Conservation (phyloP, 345 rosid species). For the Boechera stricta region DNA sequence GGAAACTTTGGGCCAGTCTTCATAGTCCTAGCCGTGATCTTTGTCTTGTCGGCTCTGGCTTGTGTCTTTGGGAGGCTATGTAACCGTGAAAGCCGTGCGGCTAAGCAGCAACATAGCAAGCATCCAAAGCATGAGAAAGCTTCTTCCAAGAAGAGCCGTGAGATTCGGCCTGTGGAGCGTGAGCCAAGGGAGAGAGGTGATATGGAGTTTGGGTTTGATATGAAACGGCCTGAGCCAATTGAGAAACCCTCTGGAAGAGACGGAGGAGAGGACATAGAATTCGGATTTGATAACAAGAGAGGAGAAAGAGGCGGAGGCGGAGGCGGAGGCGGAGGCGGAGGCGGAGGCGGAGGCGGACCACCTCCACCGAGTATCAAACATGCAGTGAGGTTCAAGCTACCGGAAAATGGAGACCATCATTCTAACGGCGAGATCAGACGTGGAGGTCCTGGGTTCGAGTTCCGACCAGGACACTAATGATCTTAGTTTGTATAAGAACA, state of each 20-base stretch:
- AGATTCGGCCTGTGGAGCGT: conserved; percentile 45
- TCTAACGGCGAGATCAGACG: conserved; percentile 32
- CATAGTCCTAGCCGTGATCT: conserved; percentile 52
- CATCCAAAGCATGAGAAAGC: conserved; percentile 36
- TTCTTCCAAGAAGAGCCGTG: conserved; percentile 41
- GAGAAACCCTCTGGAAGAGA: conserved; percentile 30
- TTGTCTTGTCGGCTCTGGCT: conserved; percentile 52
- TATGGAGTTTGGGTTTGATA: conserved; percentile 44
- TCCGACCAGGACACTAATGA: conserved; percentile 44
- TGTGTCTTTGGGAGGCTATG: conserved; percentile 54
- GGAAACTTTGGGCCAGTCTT: conserved; percentile 79
- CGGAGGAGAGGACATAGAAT: conserved; percentile 33
- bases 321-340: conserved; percentile 15
- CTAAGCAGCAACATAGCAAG: conserved; percentile 37
- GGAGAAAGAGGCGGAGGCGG: conserved; percentile 30
- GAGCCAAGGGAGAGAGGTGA: conserved; percentile 49
- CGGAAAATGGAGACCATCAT: conserved; percentile 45
- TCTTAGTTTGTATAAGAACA: conserved; percentile 8
- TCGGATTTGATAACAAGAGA: conserved; percentile 47
- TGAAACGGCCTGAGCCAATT: conserved; percentile 33
- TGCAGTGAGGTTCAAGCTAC: conserved; percentile 45
- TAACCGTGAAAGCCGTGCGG: conserved; percentile 38
- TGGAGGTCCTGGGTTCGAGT: conserved; percentile 38
- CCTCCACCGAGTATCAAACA: conserved; percentile 44
- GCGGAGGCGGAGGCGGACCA: background rate